Evolutionary conservation across 1,284 basidiomycete species (phyloP), one percentile per base, ranked within the genome.

Genomic region (Trichosporon ovoides): DNA sequence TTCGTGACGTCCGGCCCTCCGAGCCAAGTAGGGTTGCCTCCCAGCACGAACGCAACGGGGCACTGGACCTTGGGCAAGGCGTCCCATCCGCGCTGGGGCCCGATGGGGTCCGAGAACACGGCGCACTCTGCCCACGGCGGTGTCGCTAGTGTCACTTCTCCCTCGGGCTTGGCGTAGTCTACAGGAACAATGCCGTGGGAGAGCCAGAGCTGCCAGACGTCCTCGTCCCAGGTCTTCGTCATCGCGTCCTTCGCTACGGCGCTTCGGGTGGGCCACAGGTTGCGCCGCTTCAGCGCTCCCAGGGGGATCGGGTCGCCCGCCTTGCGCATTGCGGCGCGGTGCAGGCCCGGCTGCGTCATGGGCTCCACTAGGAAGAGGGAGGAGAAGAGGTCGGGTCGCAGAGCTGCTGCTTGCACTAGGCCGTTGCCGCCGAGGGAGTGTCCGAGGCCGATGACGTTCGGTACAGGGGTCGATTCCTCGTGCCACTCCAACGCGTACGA

Each of bases 371-470:
- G 81, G 46, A 91, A 79, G 31, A 95, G 76, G 0, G 83, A 82
- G 18, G 84, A 80, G 75, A 93, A 90, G 7, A 94, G 77, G 1
- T 79, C 76, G 0, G 91, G 89, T 55, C 80, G 76, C 13, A 82
- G 80, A n/a, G 85, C 62, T 5, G 87, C 85, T 1, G 85, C 85
- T 20, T 86, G 80, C 7, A 71, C 66, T 80, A 82, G 80, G 4
- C 83, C 83, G 63, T 84, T 86, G 2, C 87, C 89, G 24, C 90
- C 88, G 59, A 88, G 85, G 0, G 89, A 93, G 71, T 95, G 91
- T 0, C 89, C 91, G 3, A 91, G 75, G 0, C 80, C 83, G 20
- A 92, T 59, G 20, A 74, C 60, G 48, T 43, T 46, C 14, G 19
- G 14, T 3, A 50, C 38, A 11, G 37, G 36, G 9, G 28, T 9